A percentile compares a stretch with the other conserved stretches of the same genome.
These are phyloP conservation scores for Fusarium chaquense DNA, from an alignment of 2,329 filamentous ascomycete species.

Conservation along the genomic window DNA sequence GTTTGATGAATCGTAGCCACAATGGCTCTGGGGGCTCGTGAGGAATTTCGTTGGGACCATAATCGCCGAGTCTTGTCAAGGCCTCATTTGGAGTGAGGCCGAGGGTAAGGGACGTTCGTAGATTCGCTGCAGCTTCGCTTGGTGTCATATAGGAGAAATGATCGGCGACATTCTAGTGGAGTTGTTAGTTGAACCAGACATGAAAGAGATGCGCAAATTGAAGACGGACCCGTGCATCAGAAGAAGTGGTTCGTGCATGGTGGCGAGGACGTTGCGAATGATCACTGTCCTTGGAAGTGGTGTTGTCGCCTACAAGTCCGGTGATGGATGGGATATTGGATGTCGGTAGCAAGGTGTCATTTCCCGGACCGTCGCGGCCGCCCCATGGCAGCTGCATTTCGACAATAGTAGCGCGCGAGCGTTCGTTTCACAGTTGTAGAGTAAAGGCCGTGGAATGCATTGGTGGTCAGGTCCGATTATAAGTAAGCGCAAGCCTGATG, in stretches of 20 bases:
- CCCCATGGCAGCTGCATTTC: constrained; percentile 57
- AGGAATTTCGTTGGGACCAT: constrained; percentile 94
- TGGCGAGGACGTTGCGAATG: constrained; percentile 49
- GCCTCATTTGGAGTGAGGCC: constrained; percentile 87
- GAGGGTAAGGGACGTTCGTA: constrained; percentile 84
- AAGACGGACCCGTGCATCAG: constrained; percentile 65
- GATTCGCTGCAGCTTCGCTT: constrained; percentile 79
- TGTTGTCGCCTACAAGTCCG: constrained; percentile 44
- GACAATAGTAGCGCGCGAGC: constrained; percentile 32
- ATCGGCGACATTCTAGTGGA: constrained; percentile 65
- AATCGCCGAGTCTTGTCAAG: constrained; percentile 78
- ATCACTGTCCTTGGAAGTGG: constrained; percentile 46
- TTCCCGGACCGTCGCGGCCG: constrained; percentile 50
- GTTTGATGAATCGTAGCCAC: constrained; percentile 94
- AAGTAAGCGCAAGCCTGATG: constrained; percentile 45
- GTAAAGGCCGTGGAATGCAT: constrained; percentile 39
- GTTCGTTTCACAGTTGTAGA: constrained; percentile 36
- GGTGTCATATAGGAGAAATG: constrained; percentile 77
- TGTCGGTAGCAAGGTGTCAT: constrained; percentile 52
- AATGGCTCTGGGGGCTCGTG: constrained; percentile 93
- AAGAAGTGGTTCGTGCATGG: constrained; percentile 64
- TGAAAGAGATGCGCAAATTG: neutral
- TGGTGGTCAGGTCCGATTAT: constrained; percentile 29
- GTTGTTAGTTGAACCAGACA: constrained; percentile 27
- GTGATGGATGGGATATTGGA: constrained; percentile 52